These are phyloP conservation scores for Nigrospora oryzae DNA, from an alignment of 2,329 filamentous ascomycete species.

Conservation along the genomic window DNA sequence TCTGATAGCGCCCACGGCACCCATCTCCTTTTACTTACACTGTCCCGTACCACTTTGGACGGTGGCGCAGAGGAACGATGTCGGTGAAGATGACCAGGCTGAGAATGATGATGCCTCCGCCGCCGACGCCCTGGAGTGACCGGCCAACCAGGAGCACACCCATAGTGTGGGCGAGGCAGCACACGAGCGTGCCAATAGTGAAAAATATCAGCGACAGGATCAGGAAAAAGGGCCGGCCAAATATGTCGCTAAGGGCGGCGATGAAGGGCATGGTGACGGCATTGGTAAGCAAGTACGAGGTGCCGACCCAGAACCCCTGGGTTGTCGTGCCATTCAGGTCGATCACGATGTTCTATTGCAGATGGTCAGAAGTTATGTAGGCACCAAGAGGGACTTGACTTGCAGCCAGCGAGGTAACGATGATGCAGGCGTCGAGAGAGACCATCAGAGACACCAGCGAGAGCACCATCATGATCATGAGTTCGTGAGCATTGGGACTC, in stretches of 20 bases:
- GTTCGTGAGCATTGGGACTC: conserved; percentile 9
- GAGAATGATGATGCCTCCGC: conserved; percentile 26
- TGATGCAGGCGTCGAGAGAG: conserved; percentile 11
- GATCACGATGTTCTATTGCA: conserved; percentile 11
- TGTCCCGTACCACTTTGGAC: conserved; percentile 25
- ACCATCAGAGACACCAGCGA: conserved; percentile 12
- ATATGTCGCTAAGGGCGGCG: conserved; percentile 21
- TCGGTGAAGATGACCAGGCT: conserved; percentile 27
- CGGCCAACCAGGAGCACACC: conserved; percentile 22
- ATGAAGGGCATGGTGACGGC: conserved; percentile 18
- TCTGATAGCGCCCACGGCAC: too few relatives aligned
- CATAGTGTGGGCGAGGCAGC: conserved; percentile 21
- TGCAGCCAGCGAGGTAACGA: conserved; percentile 11
- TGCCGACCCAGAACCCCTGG: conserved; percentile 19
- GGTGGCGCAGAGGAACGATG: conserved; percentile 27
- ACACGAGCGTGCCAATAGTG: conserved; percentile 27
- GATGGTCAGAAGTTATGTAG: background rate
- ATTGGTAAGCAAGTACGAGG: conserved; percentile 16
- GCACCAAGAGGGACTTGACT: background rate
- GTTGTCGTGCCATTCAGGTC: conserved; percentile 15
- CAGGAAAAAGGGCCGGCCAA: conserved; percentile 20
- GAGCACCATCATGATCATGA: conserved; percentile 11
- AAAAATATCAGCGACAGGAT: conserved; percentile 26
- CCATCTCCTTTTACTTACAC: conserved; percentile 7
- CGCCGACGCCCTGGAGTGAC: conserved; percentile 26